phyloP scores from a whole-genome alignment of 192 early-diverging fungal species.

The Globomyces pollinis-pini region DNA sequence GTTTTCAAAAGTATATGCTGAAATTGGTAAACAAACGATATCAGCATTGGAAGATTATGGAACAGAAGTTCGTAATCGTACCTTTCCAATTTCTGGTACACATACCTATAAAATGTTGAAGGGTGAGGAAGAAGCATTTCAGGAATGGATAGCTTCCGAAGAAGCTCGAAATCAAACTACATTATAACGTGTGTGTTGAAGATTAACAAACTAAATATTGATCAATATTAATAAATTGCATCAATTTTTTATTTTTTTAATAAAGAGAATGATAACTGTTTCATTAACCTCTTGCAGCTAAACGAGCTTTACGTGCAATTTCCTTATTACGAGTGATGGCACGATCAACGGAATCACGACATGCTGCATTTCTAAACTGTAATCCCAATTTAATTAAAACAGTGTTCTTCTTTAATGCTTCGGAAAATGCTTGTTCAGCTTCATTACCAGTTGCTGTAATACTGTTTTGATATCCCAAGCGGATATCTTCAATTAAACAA shows the following conservation, averaged over 20 bases:
- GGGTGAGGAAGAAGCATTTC: slow-evolving; percentile 42
- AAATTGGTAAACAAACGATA: slow-evolving; percentile 65
- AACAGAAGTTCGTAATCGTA: slow-evolving; percentile 63
- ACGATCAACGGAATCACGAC: slow-evolving; percentile 32
- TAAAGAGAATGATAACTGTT: not conserved
- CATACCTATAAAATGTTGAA: slow-evolving; percentile 76
- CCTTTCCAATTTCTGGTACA: slow-evolving; percentile 64
- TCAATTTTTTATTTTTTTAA: no score
- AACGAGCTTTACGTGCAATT: slow-evolving; percentile 22
- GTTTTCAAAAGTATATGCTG: slow-evolving; percentile 84
- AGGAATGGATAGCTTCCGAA: slow-evolving; percentile 21
- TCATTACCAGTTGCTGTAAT: slow-evolving; percentile 35
- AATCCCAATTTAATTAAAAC: slow-evolving; percentile 28
- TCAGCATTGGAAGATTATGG: slow-evolving; percentile 65
- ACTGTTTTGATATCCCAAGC: slow-evolving; percentile 29
- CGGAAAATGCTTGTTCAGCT: slow-evolving; percentile 40
- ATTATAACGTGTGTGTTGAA: no score
- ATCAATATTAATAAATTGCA: not conserved
- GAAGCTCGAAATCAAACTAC: no score
- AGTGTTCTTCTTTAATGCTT: slow-evolving; percentile 35
- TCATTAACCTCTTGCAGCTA: not conserved
- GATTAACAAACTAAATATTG: no score
- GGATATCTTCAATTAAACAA: slow-evolving; percentile 30
- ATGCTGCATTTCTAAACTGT: slow-evolving; percentile 34
- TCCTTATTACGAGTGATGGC: slow-evolving; percentile 44